Percentiles rank a stretch among this genome's conserved stretches.
These are phyloP conservation scores for Ormosia semicastrata DNA, from an alignment of 306 rosid genomes.

Conservation along the genomic window DNA sequence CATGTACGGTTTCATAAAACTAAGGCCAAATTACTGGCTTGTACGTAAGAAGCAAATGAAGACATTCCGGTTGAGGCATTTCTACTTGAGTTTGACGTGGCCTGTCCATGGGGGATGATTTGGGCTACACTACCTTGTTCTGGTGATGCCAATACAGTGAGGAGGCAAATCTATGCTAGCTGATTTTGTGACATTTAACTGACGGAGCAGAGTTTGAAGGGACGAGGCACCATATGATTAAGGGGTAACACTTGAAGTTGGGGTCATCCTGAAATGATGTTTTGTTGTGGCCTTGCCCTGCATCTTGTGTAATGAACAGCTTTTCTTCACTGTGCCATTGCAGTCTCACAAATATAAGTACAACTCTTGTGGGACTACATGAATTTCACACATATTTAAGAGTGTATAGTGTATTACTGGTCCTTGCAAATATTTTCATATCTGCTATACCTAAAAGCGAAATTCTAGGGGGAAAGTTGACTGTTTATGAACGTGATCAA, in stretches of 20 bases:
- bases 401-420: background rate
- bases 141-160: background rate
- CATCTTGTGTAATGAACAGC: slow-evolving; percentile 13
- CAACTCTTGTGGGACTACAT: background rate
- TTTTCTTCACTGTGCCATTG: background rate
- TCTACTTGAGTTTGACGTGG: background rate
- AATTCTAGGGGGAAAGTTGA: background rate
- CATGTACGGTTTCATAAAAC: background rate
- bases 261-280: background rate
- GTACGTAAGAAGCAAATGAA: background rate
- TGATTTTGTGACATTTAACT: background rate
- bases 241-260: background rate
- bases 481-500: background rate
- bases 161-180: background rate
- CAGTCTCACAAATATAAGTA: background rate
- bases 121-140: background rate
- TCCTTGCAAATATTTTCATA: background rate
- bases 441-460: background rate
- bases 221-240: background rate
- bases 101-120: background rate
- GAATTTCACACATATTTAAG: background rate
- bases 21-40: background rate
- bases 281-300: background rate
- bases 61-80: background rate
- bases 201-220: background rate